Conservation (phyloP, 768 basidiomycete species). For the Pulveroboletus ravenelii region DNA sequence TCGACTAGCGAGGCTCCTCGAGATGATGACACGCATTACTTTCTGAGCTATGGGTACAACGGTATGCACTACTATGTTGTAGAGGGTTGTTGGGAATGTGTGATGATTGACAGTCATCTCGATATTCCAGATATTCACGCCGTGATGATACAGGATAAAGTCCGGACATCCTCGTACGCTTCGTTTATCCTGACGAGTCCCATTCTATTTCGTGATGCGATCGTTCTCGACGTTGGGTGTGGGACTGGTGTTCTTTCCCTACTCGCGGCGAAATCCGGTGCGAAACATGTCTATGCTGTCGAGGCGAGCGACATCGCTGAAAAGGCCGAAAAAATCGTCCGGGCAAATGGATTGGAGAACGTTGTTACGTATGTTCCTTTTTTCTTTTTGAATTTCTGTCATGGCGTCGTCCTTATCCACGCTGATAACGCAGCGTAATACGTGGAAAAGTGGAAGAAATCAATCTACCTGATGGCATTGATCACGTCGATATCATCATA, state of each 20-base stretch:
- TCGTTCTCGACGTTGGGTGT: slow-evolving; percentile 94
- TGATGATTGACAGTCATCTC: neutral
- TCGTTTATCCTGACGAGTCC: slow-evolving; percentile 86
- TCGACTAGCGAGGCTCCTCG: slow-evolving; percentile 32
- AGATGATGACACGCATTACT: slow-evolving; percentile 94
- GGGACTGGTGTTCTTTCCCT: slow-evolving; percentile 92
- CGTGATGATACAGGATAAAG: slow-evolving; percentile 94
- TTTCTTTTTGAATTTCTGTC: neutral
- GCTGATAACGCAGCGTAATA: slow-evolving; percentile 52
- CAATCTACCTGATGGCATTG: slow-evolving; percentile 60
- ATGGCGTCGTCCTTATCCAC: slow-evolving; percentile 7
- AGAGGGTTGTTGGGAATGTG: too few relatives aligned
- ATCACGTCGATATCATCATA: slow-evolving; percentile 88
- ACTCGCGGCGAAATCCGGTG: slow-evolving; percentile 85
- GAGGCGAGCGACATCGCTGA: slow-evolving; percentile 84
- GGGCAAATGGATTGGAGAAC: slow-evolving; percentile 65
- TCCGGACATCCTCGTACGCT: slow-evolving; percentile 90
- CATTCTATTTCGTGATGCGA: slow-evolving; percentile 71
- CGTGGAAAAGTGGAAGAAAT: slow-evolving; percentile 91
- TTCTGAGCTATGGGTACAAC: slow-evolving; percentile 83
- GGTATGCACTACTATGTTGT: slow-evolving; percentile 42
- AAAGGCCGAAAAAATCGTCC: slow-evolving; percentile 74
- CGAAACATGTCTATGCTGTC: slow-evolving; percentile 85
- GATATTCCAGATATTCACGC: slow-evolving; percentile 76
- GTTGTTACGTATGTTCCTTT: slow-evolving; percentile 54